These are phyloP conservation scores for Zymoseptoria tritici DNA, from an alignment of 2,329 filamentous ascomycete species.

Conservation along the genomic window DNA sequence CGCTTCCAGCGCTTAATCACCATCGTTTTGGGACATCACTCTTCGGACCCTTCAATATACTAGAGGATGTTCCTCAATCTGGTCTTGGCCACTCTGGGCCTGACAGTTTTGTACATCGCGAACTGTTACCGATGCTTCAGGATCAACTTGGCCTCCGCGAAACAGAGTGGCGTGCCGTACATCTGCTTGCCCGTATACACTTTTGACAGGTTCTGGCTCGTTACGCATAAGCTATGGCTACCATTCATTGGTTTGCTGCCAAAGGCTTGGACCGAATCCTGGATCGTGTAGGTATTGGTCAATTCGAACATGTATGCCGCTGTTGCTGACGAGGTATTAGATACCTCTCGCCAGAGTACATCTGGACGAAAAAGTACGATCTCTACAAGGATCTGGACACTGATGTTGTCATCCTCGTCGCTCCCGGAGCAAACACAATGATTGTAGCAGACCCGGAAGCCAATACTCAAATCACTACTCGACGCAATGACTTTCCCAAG, in stretches of 20 bases:
- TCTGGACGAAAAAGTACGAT: constrained; percentile 49
- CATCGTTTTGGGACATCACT: neutral
- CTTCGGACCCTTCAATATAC: constrained; percentile 17
- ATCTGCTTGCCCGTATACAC: constrained; percentile 38
- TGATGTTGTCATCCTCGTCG: constrained; percentile 59
- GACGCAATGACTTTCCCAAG: constrained; percentile 66
- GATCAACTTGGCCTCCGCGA: constrained; percentile 38
- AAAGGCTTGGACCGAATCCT: constrained; percentile 47
- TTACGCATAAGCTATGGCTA: constrained; percentile 48
- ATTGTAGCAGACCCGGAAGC: constrained; percentile 58
- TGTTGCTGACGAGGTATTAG: neutral
- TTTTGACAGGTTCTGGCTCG: constrained; percentile 49
- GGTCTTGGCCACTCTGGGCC: constrained; percentile 22
- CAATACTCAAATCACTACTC: constrained; percentile 57
- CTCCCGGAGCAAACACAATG: constrained; percentile 47
- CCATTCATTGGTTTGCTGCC: constrained; percentile 52
- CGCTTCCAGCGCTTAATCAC: neutral
- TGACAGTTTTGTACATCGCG: constrained; percentile 29
- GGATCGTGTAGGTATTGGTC: constrained; percentile 34
- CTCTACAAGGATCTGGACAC: constrained; percentile 51
- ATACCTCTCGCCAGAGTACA: constrained; percentile 53
- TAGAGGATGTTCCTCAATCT: neutral
- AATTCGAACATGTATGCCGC: neutral
- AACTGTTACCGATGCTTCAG: constrained; percentile 32
- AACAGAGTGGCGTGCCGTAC: constrained; percentile 40